Evolutionary conservation across 2,329 filamentous ascomycete species (phyloP).

Genomic region (Chaetomiaceae sp.): DNA sequence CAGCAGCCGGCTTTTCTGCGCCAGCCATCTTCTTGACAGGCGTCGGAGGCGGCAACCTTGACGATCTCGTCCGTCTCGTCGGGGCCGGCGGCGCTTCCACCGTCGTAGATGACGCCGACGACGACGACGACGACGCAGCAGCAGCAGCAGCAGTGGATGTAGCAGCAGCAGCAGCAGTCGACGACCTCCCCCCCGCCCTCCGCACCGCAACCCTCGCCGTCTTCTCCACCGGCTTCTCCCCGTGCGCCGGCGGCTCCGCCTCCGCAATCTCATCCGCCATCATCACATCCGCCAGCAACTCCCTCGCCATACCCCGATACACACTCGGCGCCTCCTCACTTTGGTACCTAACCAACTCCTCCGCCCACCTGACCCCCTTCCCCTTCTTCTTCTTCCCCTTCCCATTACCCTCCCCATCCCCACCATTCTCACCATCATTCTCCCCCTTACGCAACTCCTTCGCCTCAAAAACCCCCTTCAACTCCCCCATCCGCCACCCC

Average conservation of each 20-base stretch:
- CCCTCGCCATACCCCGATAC: constrained; percentile 15
- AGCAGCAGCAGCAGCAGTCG: background rate
- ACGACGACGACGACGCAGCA: too few species aligned
- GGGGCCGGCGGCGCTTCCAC: background rate
- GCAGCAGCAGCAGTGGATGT: background rate
- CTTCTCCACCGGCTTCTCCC: constrained; percentile 14
- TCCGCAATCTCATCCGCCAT: constrained; percentile 17
- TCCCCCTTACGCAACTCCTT: constrained; percentile 16
- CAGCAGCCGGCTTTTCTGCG: background rate
- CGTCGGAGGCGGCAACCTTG: constrained; percentile 22
- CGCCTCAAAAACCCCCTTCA: constrained; percentile 30
- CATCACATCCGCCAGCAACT: constrained; percentile 13
- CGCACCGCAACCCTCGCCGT: constrained; percentile 7
- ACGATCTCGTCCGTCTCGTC: constrained; percentile 22
- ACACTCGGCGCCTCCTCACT: constrained; percentile 16
- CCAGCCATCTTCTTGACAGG: constrained; percentile 22
- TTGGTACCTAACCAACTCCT: constrained; percentile 31
- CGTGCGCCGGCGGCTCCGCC: constrained; percentile 5
- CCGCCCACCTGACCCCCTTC: constrained; percentile 35
- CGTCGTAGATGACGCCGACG: background rate
- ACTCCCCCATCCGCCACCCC: constrained; percentile 25
- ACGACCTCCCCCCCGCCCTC: background rate
- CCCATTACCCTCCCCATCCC: background rate
- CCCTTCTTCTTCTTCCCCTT: constrained; percentile 10
- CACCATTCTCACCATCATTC: background rate